Evolutionary conservation across 2,329 filamentous ascomycete species (phyloP), one percentile per base, ranked within the genome.

Genomic region (Trichoderma polysporum): DNA sequence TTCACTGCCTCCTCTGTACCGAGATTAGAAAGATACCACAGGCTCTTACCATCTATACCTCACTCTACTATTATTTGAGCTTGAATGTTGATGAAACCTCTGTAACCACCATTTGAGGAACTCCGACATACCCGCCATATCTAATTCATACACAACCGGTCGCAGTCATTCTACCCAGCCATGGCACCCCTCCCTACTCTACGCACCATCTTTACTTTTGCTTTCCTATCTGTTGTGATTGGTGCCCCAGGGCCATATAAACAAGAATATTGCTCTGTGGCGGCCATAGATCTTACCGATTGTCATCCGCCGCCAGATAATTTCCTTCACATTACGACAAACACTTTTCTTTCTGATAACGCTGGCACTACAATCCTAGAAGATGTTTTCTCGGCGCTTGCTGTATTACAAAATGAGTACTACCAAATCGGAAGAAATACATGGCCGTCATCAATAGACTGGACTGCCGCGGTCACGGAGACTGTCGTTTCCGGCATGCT

Each of bases 381-480:
- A 35, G 77, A 86, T 68, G 81, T 89, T 22, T 80, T 91, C 54
- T 77, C 84, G 57, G 90, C 92, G 6, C 83, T 97, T 69, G 83
- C 88, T 54, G 87, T 90, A 6, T 88, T 97, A 84, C 93, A 97
- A 76, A 83, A 86, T 61, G 81, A 84, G 29, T 97, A 93, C 79
- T 97, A 95, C 75, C 85, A 88, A 54, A 79, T 90, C 4, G 91
- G 91, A 84, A 81, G 90, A 39, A 93, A 91, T 12, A 93, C 88
- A 29, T 98, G 94, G 92, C 92, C 93, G 0, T 84, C 84, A 1
- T 86, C 91, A 35, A 97, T 97, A 73, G 94, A 97, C 80, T 98
- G 94, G 94, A 98, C 94, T 0, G 90, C 89, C 19, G 94, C 94
- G 4, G 92, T 97, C 9, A 82, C 92, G 72, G 89, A 89, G 50